Evolutionary conservation across 345 rosid genomes (phyloP), one percentile per base, ranked within the genome.

Genomic region (Citrus glauca): DNA sequence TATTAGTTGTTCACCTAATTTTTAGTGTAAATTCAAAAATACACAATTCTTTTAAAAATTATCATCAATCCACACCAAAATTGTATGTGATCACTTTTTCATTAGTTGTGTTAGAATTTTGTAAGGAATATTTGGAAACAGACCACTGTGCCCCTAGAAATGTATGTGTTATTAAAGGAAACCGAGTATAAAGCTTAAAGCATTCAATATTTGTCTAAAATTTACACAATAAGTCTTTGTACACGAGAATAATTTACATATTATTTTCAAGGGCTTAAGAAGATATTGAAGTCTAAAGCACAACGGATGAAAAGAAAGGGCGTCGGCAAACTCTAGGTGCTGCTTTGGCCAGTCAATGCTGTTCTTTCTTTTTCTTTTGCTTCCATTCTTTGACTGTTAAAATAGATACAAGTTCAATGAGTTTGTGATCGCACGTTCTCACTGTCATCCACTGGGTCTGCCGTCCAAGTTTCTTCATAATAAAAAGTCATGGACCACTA

Each of bases 381-480:
- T 71, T 55, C 45, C n/a, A 55, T 71, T 57, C 13, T 32, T 72
- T 72, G 75, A 72, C 66, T 35, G 32, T 24, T 67, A 40, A 28
- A 40, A 24, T 24, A 16, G 10, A 1, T 19, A 10, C 2, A 9
- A 22, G 40, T 45, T 45, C 0, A 24, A 28, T 28, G 10, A n/a
- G 24, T 33, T 32, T 13, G 48, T 5, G 11, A 7, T 45, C 7
- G 53, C 67, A 73, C 56, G 10, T 24, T 28, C 57, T 61, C 9
- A 5, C 1, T 4, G 57, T 27, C 48, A 37, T 9, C 45, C 45
- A 40, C 45, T 40, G 45, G 45, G 13, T 2, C 45, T 40, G 9
- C 45, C 45, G 45, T 9, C 45, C 13, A 40, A 40, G 45, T 40
- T 40, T 40, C 50, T 8, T 25, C 37, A 2, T 63, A 2, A 22